Evolutionary conservation across 768 basidiomycete species (phyloP).

Genomic region (Suillus decipiens): DNA sequence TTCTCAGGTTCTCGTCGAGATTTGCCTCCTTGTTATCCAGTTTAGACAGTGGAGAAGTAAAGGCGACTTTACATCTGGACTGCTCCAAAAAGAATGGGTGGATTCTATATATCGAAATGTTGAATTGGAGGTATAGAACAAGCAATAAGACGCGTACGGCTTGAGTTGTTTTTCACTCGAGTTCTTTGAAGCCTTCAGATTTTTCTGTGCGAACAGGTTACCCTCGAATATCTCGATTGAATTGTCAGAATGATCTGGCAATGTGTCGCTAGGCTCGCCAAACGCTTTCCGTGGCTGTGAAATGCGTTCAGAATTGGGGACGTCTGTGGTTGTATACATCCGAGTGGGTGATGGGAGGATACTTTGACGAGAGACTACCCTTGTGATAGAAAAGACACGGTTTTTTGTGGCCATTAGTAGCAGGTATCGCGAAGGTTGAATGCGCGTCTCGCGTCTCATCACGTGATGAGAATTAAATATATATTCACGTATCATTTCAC

Average conservation of each 20-base stretch:
- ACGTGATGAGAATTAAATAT: slow-evolving; percentile 2
- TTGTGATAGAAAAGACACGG: background rate
- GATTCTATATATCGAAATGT: slow-evolving; percentile 15
- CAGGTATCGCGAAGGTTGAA: background rate
- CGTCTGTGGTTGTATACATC: background rate
- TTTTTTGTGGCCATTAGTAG: background rate
- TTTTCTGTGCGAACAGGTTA: slow-evolving; percentile 10
- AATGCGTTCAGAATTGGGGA: background rate
- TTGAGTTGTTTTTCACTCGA: slow-evolving; percentile 10
- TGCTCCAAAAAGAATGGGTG: slow-evolving; percentile 21
- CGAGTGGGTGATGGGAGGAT: background rate
- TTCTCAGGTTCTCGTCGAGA: background rate
- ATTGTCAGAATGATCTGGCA: slow-evolving; percentile 24
- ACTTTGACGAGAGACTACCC: background rate
- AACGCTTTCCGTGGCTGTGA: background rate
- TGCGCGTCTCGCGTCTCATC: background rate
- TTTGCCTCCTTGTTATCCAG: background rate
- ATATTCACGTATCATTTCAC: too few species aligned
- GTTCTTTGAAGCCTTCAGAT: slow-evolving; percentile 24
- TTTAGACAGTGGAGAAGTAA: slow-evolving; percentile 3
- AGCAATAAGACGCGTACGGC: slow-evolving; percentile 8
- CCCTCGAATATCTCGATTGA: slow-evolving; percentile 35
- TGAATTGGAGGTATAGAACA: slow-evolving; percentile 12
- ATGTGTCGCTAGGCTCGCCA: slow-evolving; percentile 15
- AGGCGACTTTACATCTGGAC: background rate